phyloP scores from a whole-genome alignment of 1,284 basidiomycete species.

The Grifola frondosa region DNA sequence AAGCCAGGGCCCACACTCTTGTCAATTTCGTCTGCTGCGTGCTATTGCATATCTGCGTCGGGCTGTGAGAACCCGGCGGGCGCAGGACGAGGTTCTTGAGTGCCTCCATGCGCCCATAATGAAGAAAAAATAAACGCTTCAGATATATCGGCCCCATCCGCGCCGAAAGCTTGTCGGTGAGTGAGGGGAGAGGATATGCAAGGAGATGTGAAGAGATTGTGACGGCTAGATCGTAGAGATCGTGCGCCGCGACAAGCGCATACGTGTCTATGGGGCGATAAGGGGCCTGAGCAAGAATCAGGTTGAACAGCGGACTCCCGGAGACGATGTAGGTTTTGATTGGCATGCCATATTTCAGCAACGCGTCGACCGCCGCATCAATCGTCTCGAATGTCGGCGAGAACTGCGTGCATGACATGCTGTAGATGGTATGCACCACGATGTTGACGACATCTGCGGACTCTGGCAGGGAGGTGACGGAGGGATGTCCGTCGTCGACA shows the following conservation, averaged over 20 bases:
- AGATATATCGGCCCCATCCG: conserved; percentile 41
- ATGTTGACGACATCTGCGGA: conserved; percentile 35
- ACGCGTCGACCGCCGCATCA: conserved; percentile 25
- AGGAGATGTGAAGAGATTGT: conserved; percentile 37
- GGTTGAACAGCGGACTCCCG: conserved; percentile 27
- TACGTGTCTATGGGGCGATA: conserved; percentile 35
- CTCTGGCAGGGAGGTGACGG: conserved; percentile 29
- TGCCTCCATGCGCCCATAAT: conserved; percentile 35
- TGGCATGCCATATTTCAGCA: conserved; percentile 33
- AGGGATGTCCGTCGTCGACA: conserved; percentile 18
- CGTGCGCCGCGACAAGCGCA: conserved; percentile 35
- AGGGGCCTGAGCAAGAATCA: conserved; percentile 33
- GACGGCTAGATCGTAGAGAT: conserved; percentile 36
- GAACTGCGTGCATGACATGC: conserved; percentile 30
- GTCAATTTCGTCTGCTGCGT: conserved; percentile 30
- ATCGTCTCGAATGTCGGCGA: conserved; percentile 28
- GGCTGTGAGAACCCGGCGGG: conserved; percentile 34
- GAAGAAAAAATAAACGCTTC: conserved; percentile 41
- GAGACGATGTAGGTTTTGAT: conserved; percentile 20
- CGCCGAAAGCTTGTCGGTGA: conserved; percentile 35
- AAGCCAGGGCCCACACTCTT: conserved; percentile 36
- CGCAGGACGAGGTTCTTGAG: conserved; percentile 36
- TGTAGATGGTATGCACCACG: conserved; percentile 37
- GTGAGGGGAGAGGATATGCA: conserved; percentile 28
- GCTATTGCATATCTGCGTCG: conserved; percentile 27